Evolutionary conservation across 2,329 filamentous ascomycete genomes (phyloP), one percentile per base, ranked within the genome.

Genomic region (Sphaerulina vaccinii): DNA sequence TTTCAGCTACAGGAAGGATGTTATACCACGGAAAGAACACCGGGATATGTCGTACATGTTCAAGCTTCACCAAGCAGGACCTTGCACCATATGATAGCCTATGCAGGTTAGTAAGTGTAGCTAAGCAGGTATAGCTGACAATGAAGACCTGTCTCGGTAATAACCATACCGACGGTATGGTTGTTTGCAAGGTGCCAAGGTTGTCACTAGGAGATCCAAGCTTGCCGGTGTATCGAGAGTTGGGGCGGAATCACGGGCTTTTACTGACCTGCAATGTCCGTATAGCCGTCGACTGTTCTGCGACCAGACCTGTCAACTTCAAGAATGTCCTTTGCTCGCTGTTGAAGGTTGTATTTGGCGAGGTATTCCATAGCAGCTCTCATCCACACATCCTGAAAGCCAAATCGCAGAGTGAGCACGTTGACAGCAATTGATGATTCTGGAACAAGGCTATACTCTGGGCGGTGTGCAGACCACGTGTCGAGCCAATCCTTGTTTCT

Each of bases 201-300:
- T n/a, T n/a, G n/a, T n/a, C n/a, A n/a, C n/a, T n/a, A n/a, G n/a
- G n/a, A n/a, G n/a, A n/a, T n/a, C n/a, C n/a, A n/a, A n/a, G n/a
- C n/a, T n/a, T n/a, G n/a, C n/a, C n/a, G n/a, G n/a, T n/a, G n/a
- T n/a, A n/a, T n/a, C n/a, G n/a, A n/a, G n/a, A n/a, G n/a, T n/a
- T n/a, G n/a, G n/a, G n/a, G n/a, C n/a, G n/a, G n/a, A n/a, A n/a
- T n/a, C n/a, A n/a, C n/a, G n/a, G n/a, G n/a, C n/a, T n/a, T n/a
- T n/a, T n/a, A n/a, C n/a, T n/a, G n/a, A n/a, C n/a, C 51, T 2
- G 51, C 45, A 37, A 53, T 53, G 27, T 53, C 51, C 8, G 51
- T 49, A 19, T 36, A 49, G 2, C 37, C 41, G 29, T 45, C 33
- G n/a, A 53, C 36, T 3, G 45, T 53, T 22, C 35, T 48, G n/a